Percentiles rank a stretch among this genome's conserved stretches.
These are phyloP conservation scores for Phytophthora brassicae DNA, from an alignment of 352 stramenopile species.

Conservation along the genomic window DNA sequence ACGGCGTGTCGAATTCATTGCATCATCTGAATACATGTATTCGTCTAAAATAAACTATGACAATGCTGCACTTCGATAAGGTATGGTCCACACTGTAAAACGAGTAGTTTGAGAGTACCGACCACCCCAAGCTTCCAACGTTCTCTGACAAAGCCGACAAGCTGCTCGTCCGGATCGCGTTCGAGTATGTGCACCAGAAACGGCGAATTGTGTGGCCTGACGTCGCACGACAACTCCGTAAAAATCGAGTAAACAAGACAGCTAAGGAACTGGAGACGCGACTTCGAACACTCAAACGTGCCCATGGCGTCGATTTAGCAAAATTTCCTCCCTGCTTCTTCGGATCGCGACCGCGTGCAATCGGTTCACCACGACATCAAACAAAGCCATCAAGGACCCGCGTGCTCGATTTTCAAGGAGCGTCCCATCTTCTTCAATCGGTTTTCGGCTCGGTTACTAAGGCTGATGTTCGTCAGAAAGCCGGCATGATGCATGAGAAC, in stretches of 20 bases:
- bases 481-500: neutral
- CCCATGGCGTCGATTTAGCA: neutral
- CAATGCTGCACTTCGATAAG: neutral
- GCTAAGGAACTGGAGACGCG: slow-evolving; percentile 8
- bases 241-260: slow-evolving; percentile 2
- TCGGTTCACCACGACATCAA: neutral
- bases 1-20: too few relatives aligned
- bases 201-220: slow-evolving; percentile 2
- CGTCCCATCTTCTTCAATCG: neutral
- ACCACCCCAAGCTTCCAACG: slow-evolving; percentile 2
- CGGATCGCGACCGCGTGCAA: neutral
- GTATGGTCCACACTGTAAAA: too few relatives aligned
- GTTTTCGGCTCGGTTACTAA: slow-evolving; percentile 4
- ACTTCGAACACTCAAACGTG: slow-evolving; percentile 9
- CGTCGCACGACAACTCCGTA: slow-evolving; percentile 1
- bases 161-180: slow-evolving; percentile 1
- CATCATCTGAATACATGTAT: neutral
- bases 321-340: slow-evolving; percentile 8
- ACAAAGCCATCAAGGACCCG: neutral
- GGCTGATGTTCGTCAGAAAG: slow-evolving; percentile 2
- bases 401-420: neutral
- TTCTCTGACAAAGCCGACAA: slow-evolving; percentile 10
- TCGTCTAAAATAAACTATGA: slow-evolving; percentile 9
- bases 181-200: slow-evolving; percentile 2
- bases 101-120: too few relatives aligned